These are phyloP conservation scores for Spizellomyces punctatus DNA, from an alignment of 192 early-diverging fungal species.

Conservation along the genomic window DNA sequence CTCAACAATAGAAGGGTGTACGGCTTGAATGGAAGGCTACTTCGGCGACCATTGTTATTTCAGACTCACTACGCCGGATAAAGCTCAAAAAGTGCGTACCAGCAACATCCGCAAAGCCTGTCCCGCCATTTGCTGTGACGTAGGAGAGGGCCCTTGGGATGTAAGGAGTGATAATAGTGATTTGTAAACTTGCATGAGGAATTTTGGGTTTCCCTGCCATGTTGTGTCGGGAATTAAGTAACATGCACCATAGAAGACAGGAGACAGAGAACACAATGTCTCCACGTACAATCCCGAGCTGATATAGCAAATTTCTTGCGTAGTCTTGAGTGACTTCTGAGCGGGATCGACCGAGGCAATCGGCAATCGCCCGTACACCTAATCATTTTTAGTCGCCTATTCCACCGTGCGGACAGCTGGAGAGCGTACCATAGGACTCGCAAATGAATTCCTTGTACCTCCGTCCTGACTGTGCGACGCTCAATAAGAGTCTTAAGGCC, in stretches of 20 bases:
- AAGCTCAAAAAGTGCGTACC: conserved; percentile 23
- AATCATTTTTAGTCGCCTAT: neutral
- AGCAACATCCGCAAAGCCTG: conserved; percentile 60
- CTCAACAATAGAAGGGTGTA: conserved; percentile 60
- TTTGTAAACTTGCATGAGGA: conserved; percentile 67
- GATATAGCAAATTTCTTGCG: conserved; percentile 56
- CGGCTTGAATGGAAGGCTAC: conserved; percentile 54
- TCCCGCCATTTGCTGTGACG: conserved; percentile 63
- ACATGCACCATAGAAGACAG: neutral
- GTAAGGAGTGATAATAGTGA: conserved; percentile 57
- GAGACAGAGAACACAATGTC: neutral
- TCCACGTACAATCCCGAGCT: conserved; percentile 50
- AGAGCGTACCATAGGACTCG: conserved; percentile 57
- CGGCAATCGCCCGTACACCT: conserved; percentile 57
- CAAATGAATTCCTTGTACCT: conserved; percentile 70
- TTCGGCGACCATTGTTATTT: neutral
- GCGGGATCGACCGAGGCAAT: conserved; percentile 57
- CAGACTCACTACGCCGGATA: too few species aligned
- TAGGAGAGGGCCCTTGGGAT: conserved; percentile 46
- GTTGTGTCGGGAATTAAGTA: neutral
- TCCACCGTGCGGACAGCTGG: too few species aligned
- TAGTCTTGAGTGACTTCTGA: conserved; percentile 64
- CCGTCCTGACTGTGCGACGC: conserved; percentile 56
- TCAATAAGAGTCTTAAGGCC: conserved; percentile 50
- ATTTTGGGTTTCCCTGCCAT: conserved; percentile 64